Evolutionary conservation across 2,329 filamentous ascomycete species (phyloP).

Genomic region (Claviceps paspali): DNA sequence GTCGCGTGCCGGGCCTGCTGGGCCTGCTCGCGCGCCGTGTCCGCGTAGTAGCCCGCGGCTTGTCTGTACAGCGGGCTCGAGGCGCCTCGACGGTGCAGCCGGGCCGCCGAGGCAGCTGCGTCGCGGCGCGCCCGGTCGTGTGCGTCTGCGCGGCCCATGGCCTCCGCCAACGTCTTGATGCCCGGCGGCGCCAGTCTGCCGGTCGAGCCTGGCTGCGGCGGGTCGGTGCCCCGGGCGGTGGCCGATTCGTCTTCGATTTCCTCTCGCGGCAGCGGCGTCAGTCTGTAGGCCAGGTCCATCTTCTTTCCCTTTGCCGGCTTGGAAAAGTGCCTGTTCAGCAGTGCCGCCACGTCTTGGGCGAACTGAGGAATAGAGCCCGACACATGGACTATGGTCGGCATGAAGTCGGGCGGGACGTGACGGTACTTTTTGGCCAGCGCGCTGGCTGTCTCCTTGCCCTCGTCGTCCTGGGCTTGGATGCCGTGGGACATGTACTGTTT

Average conservation of each 20-base stretch:
- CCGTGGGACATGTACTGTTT: conserved; percentile 26
- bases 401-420: conserved; percentile 27
- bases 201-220: neutral
- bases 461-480: conserved; percentile 17
- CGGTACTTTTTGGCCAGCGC: conserved; percentile 23
- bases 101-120: conserved; percentile 22
- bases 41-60: conserved; percentile 61
- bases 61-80: conserved; percentile 62
- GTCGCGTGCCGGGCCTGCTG: conserved; percentile 40
- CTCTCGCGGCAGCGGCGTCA: conserved; percentile 18
- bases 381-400: conserved; percentile 27
- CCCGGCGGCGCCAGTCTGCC: neutral
- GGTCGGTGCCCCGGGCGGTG: neutral
- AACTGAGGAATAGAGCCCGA: conserved; percentile 19
- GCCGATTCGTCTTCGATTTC: conserved; percentile 9
- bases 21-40: conserved; percentile 50
- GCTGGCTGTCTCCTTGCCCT: conserved; percentile 15
- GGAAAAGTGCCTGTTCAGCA: conserved; percentile 27
- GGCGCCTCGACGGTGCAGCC: conserved; percentile 33
- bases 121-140: conserved; percentile 17
- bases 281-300: conserved; percentile 22
- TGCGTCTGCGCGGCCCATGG: conserved; percentile 13
- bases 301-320: conserved; percentile 22
- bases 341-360: conserved; percentile 24
- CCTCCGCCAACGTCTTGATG: conserved; percentile 13